Evolutionary conservation across 306 rosid genomes (phyloP), one percentile per base, ranked within the genome.

Genomic region (Nissolia schottii): DNA sequence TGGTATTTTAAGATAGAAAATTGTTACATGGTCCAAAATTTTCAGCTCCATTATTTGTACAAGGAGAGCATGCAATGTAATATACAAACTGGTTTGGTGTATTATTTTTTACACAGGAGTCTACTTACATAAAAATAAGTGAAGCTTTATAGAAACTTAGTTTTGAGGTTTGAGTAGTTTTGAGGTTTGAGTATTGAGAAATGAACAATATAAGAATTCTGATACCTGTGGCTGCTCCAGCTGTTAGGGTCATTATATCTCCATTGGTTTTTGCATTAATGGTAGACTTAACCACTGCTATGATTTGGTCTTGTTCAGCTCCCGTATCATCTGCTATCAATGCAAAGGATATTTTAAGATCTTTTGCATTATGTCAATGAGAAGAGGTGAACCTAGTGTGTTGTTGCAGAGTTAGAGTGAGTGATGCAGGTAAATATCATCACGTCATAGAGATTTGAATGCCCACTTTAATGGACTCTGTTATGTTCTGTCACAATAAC

Each of bases 241-340:
- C 96, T 49, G 97, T 91, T 61, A 94, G 83, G 79, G 98, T 85
- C 97, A 91, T 86, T 76, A 94, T 82, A 72, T 94, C 98, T 70
- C 96, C 97, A 53, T 91, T 94, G 29, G 89, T 89, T 80, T 84
- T 89, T 23, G 96, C 97, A 53, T 81, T 91, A 64, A 94, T 86
- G 35, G 98, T 94, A 63, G 98, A 94, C 81, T 84, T 77, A 11
- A 94, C 92, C 7, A 78, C 92, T 2, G 91, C 73, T 73, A 84
- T 31, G 66, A 91, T 87, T 58, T 89, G 92, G 25, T 87, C 89
- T 1, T 83, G 92, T 45, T 87, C 90, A 22, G 98, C 98, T 70
- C 98, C 98, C 97, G 89, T 89, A 54, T 91, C 96, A 84, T 89
- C 97, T 28, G 97, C 97, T 85, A 83, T 91, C 98, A 38, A 94